Base-by-base conservation (phyloP, 2,329 filamentous ascomycete species). In the Colletotrichum simmondsii region DNA sequence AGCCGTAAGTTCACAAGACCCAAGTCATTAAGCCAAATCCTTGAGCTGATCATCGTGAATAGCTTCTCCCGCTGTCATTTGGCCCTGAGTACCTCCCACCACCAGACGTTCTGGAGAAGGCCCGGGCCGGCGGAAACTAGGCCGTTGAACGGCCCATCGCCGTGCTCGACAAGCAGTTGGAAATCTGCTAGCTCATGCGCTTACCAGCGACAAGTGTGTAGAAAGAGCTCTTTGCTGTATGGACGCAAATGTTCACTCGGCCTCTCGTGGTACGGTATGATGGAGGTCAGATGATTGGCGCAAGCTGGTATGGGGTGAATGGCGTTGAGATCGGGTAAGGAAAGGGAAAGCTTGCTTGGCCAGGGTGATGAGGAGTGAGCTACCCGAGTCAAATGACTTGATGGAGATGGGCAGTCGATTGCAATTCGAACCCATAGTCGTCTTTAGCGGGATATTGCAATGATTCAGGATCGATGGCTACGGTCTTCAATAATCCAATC, bases 31-130 rank as follows among this genome's bases (percentile, higher is more conserved):
- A 26, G 6, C 5, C 5, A n/a, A 30, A 24, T 24, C 19, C 5
- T 53, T 8, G 63, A 63, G 28, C 30, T 60, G 59, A 46, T 32
- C 53, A n/a, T 32, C 67, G 11, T 37, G 37, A 56, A n/a, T 54
- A 93, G 92, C 83, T 94, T 71, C 85, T 94, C 49, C 92, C 92
- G 2, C 81, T 92, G 77, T 93, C 92, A 0, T 94, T 93, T 81
- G 91, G 92, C 0, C 92, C 92, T 0, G 88, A 90, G 49, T 84
- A 88, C 62, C 83, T 93, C 62, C 85, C 85, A 8, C 81, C 83
- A 5, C 83, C 84, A 2, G 77, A 78, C 3, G 76, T 74, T 32
- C 53, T 75, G 58, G 68, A 75, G 24, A 74, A 58, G 22, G 73
- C 46, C 65, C 64, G 52, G 24, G 67, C 66, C 7, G 56, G 60